Conservation (phyloP, 192 early-diverging fungal species). For the Backusella liffmaniae region DNA sequence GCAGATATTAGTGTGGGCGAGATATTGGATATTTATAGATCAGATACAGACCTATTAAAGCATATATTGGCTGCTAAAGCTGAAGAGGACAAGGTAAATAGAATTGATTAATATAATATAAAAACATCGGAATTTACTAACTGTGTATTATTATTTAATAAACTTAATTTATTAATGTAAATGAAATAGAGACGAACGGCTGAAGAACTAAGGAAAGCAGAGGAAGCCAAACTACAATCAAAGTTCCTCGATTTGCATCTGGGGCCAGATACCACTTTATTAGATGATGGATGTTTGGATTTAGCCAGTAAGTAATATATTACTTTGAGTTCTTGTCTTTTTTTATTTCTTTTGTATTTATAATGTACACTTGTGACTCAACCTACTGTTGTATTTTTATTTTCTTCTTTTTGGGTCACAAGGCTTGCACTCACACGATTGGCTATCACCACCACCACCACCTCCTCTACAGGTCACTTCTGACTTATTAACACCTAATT, state of each 20-base stretch:
- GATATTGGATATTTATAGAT: constrained; percentile 24
- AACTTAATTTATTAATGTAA: constrained; percentile 6
- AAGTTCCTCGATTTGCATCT: constrained; percentile 30
- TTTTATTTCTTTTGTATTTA: neutral
- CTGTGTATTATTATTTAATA: neutral
- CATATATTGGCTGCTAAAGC: constrained; percentile 26
- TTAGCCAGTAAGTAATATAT: constrained; percentile 11
- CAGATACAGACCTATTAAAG: constrained; percentile 28
- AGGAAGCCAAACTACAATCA: constrained; percentile 25
- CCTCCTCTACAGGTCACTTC: neutral
- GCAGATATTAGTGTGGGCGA: constrained; percentile 13
- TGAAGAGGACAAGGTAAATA: constrained; percentile 32
- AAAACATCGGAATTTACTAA: neutral
- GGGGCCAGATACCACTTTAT: constrained; percentile 3
- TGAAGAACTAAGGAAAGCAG: constrained; percentile 30
- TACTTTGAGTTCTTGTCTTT: neutral
- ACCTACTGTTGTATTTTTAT: neutral
- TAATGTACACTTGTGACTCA: neutral
- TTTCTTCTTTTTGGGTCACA: neutral
- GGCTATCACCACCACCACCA: constrained; percentile 4
- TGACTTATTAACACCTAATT: neutral
- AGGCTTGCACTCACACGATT: constrained; percentile 7
- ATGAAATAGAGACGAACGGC: constrained; percentile 28
- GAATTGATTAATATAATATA: neutral
- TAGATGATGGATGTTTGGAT: constrained; percentile 10